A percentile compares a stretch with the other conserved stretches of the same genome.
phyloP scores from a whole-genome alignment of 805 yeast species.

The Tetrapisispora pingtungensis region DNA sequence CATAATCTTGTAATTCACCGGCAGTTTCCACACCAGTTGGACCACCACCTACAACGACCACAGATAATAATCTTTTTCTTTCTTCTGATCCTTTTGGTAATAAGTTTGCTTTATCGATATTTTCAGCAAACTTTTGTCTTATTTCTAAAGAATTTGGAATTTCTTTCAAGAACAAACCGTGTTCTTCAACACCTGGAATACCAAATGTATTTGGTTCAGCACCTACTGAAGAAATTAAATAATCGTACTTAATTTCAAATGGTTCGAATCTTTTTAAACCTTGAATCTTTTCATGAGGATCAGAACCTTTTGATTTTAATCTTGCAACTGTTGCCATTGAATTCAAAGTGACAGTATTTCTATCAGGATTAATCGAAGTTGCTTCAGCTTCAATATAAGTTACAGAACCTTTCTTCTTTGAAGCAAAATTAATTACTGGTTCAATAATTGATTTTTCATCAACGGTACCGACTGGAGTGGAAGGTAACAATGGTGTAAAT shows the following conservation, averaged over 20 bases:
- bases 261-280: conserved; percentile 33
- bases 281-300: conserved; percentile 24
- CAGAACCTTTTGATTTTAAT: conserved; percentile 13
- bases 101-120: conserved; percentile 79
- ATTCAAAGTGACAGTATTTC: conserved; percentile 57
- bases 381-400: conserved; percentile 86
- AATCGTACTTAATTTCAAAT: conserved; percentile 56
- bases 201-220: conserved; percentile 92
- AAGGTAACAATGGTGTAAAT: conserved; percentile 88
- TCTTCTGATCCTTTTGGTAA: conserved; percentile 71
- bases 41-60: conserved; percentile 95
- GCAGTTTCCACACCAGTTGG: conserved; percentile 98
- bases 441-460: conserved; percentile 87
- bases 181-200: conserved; percentile 79
- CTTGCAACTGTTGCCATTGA: conserved; percentile 29
- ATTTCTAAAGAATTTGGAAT: conserved; percentile 76
- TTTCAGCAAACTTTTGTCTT: conserved; percentile 71
- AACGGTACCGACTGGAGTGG: conserved; percentile 88
- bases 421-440: conserved; percentile 81
- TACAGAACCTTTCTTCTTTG: conserved; percentile 68
- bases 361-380: conserved; percentile 67
- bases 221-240: conserved; percentile 84
- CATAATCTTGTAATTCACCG: conserved; percentile 91
- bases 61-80: conserved; percentile 73
- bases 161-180: conserved; percentile 83